Base-by-base conservation (phyloP, 768 basidiomycete genomes). In the Pulveroboletus sp. region DNA sequence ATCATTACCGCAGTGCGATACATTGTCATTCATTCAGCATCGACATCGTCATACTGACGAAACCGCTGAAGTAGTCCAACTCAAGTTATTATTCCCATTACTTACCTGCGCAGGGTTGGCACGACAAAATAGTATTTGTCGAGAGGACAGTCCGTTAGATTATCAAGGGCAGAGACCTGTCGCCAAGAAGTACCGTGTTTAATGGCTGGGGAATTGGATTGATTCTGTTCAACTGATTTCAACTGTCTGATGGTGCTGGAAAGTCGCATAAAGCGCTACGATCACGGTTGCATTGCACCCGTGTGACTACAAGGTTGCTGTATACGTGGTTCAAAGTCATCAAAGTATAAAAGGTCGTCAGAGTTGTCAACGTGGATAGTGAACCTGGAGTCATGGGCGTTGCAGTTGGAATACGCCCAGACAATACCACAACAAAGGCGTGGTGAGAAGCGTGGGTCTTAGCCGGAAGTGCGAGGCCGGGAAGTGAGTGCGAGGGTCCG, bases 281-380 rank as follows among this genome's bases (percentile, higher is more conserved):
- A 44, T 48, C 50, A 50, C 45, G 29, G 29, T 25, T 36, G 44
- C 36, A 45, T 52, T 53, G 51, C 40, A 46, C 45, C 41, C 27
- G 8, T 34, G 17, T 25, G 37, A 46, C 33, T 47, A 45, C 24
- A 43, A 47, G 41, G 35, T 21, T 45, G 40, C 23, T 49, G 45
- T 34, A 51, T 27, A 41, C 27, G 51, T 55, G 36, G 32, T 47
- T 36, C 23, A 32, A 34, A 53, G 55, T 58, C 57, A 43, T 63
- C 53, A 62, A 65, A 56, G 58, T 65, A 65, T 52, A 55, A 55
- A 40, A 58, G 32, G 52, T 62, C 56, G 51, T 61, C 62, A 47
- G 48, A 29, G 59, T 58, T 52, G 49, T 57, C 59, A 52, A 51
- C 32, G 50, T 53, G 51, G 42, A 50, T 51, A 40, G 45, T 55